Evolutionary conservation across 2,329 filamentous ascomycete genomes (phyloP).

Genomic region (Epichloe bromicola): DNA sequence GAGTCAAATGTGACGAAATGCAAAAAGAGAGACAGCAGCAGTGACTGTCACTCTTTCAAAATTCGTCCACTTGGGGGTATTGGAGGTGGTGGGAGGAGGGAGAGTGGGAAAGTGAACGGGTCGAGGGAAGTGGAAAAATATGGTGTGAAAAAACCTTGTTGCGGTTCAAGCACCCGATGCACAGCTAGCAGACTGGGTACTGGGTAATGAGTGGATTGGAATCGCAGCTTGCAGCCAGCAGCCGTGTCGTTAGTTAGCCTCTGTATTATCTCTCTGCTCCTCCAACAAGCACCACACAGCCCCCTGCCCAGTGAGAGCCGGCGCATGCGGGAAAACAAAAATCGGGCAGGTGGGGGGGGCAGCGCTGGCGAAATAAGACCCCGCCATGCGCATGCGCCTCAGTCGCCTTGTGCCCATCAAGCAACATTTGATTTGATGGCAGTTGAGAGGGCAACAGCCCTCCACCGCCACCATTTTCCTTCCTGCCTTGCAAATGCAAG

Average conservation of each 20-base stretch:
- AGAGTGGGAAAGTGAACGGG: conserved; percentile 15
- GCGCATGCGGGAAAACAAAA: conserved; percentile 9
- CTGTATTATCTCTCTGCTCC: background rate
- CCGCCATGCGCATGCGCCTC: conserved; percentile 1
- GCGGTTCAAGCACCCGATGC: background rate
- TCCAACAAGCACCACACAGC: background rate
- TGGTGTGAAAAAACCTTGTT: conserved; percentile 5
- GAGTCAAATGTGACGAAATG: conserved; percentile 17
- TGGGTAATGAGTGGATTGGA: no score
- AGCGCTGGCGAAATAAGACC: conserved; percentile 4
- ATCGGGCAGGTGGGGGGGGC: conserved; percentile 11
- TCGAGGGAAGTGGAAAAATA: conserved; percentile 7
- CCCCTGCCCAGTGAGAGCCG: conserved; percentile 2
- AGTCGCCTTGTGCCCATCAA: no score
- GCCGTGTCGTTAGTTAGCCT: background rate
- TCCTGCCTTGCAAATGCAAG: background rate
- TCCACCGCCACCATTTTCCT: conserved; percentile 1
- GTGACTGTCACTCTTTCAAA: conserved; percentile 27
- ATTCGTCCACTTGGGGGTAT: conserved; percentile 22
- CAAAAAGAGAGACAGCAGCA: conserved; percentile 26
- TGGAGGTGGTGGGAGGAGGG: conserved; percentile 10
- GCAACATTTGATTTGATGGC: no score
- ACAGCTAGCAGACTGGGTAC: background rate
- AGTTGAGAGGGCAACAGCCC: conserved; percentile 9
- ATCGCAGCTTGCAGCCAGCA: no score